phyloP scores from a whole-genome alignment of 1,284 basidiomycete species.

The Melampsora americana region DNA sequence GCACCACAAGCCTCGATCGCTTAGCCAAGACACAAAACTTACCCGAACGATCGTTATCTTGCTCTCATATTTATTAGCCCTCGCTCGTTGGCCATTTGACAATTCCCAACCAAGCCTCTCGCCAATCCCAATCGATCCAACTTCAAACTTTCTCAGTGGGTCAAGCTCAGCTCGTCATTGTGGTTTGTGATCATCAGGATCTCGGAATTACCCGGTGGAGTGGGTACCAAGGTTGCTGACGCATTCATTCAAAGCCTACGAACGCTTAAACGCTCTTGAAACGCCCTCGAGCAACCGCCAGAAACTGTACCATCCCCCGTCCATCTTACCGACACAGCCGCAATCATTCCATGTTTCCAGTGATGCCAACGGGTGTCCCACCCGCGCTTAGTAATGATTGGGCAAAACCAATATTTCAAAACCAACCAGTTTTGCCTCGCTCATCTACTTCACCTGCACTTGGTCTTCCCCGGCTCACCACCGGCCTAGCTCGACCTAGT shows the following conservation, averaged over 20 bases:
- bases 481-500: background rate
- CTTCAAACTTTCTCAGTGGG: background rate
- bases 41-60: background rate
- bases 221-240: background rate
- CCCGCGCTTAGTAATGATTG: background rate
- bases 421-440: background rate
- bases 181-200: slow-evolving; percentile 5
- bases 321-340: slow-evolving; percentile 1
- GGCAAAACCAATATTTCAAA: background rate
- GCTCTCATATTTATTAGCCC: background rate
- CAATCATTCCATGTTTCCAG: background rate
- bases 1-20: background rate
- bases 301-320: background rate
- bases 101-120: background rate
- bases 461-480: background rate
- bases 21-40: background rate
- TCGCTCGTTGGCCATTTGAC: slow-evolving; percentile 9
- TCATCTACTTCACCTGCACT: background rate
- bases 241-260: background rate
- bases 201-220: background rate
- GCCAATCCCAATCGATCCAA: background rate
- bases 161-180: slow-evolving; percentile 3
- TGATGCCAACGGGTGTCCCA: background rate
- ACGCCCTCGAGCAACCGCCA: slow-evolving; percentile 7
- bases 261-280: background rate